Evolutionary conservation across 352 stramenopile species (phyloP).

Genomic region (Globisporangium radiosum): DNA sequence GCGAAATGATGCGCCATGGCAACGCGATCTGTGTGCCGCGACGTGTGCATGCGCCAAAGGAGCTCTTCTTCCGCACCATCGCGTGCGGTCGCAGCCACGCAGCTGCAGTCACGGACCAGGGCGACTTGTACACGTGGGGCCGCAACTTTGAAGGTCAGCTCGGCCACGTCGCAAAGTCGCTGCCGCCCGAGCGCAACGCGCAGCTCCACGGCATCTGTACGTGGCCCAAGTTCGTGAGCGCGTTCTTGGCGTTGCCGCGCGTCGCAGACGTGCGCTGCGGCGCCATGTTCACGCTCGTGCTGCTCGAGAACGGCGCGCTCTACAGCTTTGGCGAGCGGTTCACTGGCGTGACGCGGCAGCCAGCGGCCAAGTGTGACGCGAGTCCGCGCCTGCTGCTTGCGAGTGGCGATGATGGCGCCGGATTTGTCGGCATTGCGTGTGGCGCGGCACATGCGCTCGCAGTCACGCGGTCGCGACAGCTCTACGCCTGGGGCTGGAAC

Average conservation of each 20-base stretch:
- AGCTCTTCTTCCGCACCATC: constrained; percentile 52
- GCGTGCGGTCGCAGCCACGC: constrained; percentile 70
- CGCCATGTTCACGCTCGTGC: constrained; percentile 64
- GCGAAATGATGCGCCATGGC: constrained; percentile 1
- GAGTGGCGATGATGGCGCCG: constrained; percentile 19
- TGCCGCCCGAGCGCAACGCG: constrained; percentile 25
- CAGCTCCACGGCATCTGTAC: constrained; percentile 53
- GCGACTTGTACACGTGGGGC: constrained; percentile 88
- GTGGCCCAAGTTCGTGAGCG: constrained; percentile 68
- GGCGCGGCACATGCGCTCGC: constrained; percentile 68
- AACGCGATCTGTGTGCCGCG: constrained; percentile 19
- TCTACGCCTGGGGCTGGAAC: constrained; percentile 82
- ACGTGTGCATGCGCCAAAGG: constrained; percentile 28
- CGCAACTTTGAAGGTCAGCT: constrained; percentile 85
- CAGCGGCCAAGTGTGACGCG: constrained; percentile 13
- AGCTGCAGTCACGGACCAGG: constrained; percentile 62
- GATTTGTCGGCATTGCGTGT: constrained; percentile 52
- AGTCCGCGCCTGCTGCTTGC: constrained; percentile 22
- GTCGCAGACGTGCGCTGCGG: constrained; percentile 60
- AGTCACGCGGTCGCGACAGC: constrained; percentile 35
- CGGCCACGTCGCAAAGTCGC: constrained; percentile 37
- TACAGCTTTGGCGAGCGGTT: constrained; percentile 76
- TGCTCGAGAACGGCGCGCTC: constrained; percentile 56
- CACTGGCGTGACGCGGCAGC: constrained; percentile 20
- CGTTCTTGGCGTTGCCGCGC: constrained; percentile 34